Evolutionary conservation across 305 asterid genomes (phyloP).

Genomic region (Caryopteris hybrid): DNA sequence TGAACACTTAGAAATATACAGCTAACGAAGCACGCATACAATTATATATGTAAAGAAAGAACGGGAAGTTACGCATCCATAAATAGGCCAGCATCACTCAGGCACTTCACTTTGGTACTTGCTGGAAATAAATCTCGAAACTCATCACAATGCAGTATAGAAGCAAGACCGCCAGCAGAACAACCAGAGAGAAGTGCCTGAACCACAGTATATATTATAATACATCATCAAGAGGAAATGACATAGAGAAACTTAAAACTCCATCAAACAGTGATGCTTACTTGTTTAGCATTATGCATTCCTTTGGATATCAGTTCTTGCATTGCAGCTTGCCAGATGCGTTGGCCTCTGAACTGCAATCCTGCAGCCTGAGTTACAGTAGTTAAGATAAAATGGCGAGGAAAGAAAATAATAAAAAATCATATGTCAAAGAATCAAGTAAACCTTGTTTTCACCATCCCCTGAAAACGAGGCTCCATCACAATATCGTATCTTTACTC

Average conservation of each 20-base stretch:
- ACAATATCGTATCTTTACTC: constrained; percentile 62
- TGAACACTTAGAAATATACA: background rate
- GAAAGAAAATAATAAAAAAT: too few relatives aligned
- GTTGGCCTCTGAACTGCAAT: constrained; percentile 64
- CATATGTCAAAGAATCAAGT: background rate
- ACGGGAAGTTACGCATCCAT: constrained; percentile 49
- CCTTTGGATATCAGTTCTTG: constrained; percentile 59
- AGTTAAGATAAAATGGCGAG: background rate
- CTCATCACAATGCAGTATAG: constrained; percentile 62
- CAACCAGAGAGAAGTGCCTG: constrained; percentile 72
- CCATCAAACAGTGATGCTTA: constrained; percentile 12
- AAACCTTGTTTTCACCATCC: constrained; percentile 50
- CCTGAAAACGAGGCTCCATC: constrained; percentile 72
- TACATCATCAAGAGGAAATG: background rate
- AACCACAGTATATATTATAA: constrained; percentile 7
- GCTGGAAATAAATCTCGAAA: constrained; percentile 41
- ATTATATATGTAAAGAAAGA: background rate
- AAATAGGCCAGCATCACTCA: constrained; percentile 65
- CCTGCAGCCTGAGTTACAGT: constrained; percentile 38
- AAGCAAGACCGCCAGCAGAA: constrained; percentile 73
- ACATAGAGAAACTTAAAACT: background rate
- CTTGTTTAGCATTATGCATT: constrained; percentile 50
- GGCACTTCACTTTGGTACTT: constrained; percentile 64
- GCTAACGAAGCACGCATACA: too few relatives aligned
- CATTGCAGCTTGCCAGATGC: constrained; percentile 54